phyloP scores from a whole-genome alignment of 1,139 yeast genomes.

The Hemisphaericaspora xylofermentans region DNA sequence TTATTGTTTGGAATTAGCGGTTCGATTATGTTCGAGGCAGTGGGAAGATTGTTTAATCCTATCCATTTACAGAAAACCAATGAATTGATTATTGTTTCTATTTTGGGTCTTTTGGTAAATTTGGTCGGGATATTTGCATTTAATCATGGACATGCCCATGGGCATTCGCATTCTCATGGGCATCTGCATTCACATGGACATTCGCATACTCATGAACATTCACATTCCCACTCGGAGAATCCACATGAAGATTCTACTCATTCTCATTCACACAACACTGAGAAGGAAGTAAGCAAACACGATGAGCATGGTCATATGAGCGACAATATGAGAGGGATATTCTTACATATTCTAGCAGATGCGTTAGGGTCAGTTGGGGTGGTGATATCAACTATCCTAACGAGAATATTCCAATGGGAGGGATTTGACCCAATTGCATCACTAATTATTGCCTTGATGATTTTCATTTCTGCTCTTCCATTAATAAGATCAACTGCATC shows the following conservation, averaged over 20 bases:
- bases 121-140: constrained; percentile 92
- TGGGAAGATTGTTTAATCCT: constrained; percentile 77
- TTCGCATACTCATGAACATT: constrained; percentile 9
- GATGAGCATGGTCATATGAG: constrained; percentile 38
- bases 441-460: constrained; percentile 76
- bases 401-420: constrained; percentile 55
- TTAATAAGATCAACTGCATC: constrained; percentile 78
- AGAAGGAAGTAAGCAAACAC: too few species aligned
- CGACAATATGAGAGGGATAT: constrained; percentile 94
- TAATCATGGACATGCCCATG: constrained; percentile 66
- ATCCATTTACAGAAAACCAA: constrained; percentile 74
- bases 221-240: neutral
- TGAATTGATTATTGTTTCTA: constrained; percentile 83
- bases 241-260: too few species aligned
- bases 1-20: constrained; percentile 83
- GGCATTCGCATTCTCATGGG: constrained; percentile 26
- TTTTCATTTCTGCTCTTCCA: constrained; percentile 81
- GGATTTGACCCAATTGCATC: constrained; percentile 94
- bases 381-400: constrained; percentile 74
- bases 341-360: constrained; percentile 89
- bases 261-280: neutral
- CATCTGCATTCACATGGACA: constrained; percentile 26
- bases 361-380: constrained; percentile 97
- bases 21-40: constrained; percentile 83
- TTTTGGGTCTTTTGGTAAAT: constrained; percentile 82